phyloP scores from a whole-genome alignment of 106 monocot species.

The Dendrobium officinale region DNA sequence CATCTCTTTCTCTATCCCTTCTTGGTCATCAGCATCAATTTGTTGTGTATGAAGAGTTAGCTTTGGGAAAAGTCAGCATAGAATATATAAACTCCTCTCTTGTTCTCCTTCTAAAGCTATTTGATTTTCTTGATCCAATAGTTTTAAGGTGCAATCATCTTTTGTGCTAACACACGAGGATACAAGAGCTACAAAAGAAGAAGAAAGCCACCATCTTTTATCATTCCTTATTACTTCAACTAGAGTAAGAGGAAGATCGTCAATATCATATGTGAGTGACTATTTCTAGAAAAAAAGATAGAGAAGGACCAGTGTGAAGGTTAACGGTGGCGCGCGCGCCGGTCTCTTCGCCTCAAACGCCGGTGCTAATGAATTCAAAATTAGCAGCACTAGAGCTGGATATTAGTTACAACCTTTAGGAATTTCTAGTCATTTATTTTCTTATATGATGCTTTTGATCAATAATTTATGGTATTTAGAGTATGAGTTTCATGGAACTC shows the following conservation, averaged over 20 bases:
- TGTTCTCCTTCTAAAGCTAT: too few species aligned
- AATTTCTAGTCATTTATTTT: neutral
- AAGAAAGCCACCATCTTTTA: neutral
- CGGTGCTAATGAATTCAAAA: conserved; percentile 9
- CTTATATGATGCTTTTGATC: neutral
- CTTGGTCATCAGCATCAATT: too few species aligned
- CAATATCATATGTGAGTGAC: neutral
- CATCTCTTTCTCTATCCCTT: too few species aligned
- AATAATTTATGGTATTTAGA: neutral
- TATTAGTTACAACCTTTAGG: neutral
- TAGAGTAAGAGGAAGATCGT: neutral
- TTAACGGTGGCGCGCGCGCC: conserved; percentile 6
- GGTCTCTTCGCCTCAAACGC: conserved; percentile 45
- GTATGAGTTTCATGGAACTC: neutral
- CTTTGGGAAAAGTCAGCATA: too few species aligned
- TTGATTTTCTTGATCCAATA: too few species aligned
- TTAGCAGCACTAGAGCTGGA: too few species aligned
- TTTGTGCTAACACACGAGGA: neutral
- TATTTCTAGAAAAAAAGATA: neutral
- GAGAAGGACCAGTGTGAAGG: conserved; percentile 25
- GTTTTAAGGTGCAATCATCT: neutral
- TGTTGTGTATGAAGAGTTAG: too few species aligned
- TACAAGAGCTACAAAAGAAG: neutral
- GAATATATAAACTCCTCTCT: too few species aligned
- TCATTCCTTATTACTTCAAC: neutral